Percentiles rank a stretch among this genome's conserved stretches.
These are phyloP conservation scores for Linum tenue DNA, from an alignment of 345 rosid species.

Conservation along the genomic window DNA sequence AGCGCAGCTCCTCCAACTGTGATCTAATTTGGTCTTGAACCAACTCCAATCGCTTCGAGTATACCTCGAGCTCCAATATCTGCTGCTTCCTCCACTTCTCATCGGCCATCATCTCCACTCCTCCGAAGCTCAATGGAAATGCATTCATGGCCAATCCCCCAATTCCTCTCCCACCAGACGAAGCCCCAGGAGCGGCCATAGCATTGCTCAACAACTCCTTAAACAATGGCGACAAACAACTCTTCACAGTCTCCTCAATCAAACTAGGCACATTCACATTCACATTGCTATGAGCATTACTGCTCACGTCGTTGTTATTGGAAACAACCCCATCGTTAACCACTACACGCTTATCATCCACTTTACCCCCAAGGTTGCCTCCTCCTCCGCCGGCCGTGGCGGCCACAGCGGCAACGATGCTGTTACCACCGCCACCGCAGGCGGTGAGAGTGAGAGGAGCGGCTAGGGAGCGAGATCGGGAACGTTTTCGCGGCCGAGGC, in stretches of 20 bases:
- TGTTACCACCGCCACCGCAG: neutral
- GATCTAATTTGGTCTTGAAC: slow-evolving; percentile 86
- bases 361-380: slow-evolving; percentile 22
- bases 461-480: slow-evolving; percentile 23
- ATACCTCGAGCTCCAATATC: slow-evolving; percentile 90
- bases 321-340: slow-evolving; percentile 23
- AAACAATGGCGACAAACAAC: slow-evolving; percentile 66
- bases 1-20: slow-evolving; percentile 61
- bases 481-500: slow-evolving; percentile 39
- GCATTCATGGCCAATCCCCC: slow-evolving; percentile 33
- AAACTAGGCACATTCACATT: slow-evolving; percentile 25
- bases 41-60: slow-evolving; percentile 74
- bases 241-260: slow-evolving; percentile 72
- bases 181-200: slow-evolving; percentile 28
- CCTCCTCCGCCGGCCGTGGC: slow-evolving; percentile 4
- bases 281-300: slow-evolving; percentile 7
- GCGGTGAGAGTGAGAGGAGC: neutral
- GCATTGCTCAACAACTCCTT: slow-evolving; percentile 57
- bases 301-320: slow-evolving; percentile 14
- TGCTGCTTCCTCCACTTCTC: slow-evolving; percentile 96
- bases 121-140: slow-evolving; percentile 21
- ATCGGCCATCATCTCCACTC: slow-evolving; percentile 40
- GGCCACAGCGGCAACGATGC: neutral
- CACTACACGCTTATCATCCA: slow-evolving; percentile 38
- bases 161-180: slow-evolving; percentile 23